Evolutionary conservation across 78 protist genomes (phyloP).

Genomic region (Chrysochromulina parva): DNA sequence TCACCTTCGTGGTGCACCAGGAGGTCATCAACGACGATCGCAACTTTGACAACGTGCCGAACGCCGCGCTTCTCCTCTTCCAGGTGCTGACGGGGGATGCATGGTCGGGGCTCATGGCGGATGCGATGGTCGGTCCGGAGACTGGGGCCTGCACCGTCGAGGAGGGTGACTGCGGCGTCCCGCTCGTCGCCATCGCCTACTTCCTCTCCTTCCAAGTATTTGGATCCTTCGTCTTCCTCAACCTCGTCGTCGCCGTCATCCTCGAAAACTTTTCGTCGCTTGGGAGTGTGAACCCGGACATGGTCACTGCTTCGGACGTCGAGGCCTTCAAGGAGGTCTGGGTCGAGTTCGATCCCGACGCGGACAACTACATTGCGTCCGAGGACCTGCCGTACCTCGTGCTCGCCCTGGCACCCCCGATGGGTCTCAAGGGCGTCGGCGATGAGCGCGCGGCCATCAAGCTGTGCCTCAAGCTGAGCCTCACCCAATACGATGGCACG

Average conservation of each 20-base stretch:
- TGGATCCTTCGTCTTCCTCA: neutral
- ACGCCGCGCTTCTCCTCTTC: neutral
- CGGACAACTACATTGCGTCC: neutral
- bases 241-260: neutral
- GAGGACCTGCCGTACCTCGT: too few species aligned
- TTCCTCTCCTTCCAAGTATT: neutral
- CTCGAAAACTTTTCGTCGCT: neutral
- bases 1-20: neutral
- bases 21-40: too few species aligned
- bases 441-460: too few species aligned
- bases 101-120: neutral
- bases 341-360: neutral
- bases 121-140: neutral
- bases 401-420: too few species aligned
- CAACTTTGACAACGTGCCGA: neutral
- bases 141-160: neutral
- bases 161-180: neutral
- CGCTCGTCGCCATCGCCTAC: neutral
- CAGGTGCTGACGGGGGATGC: neutral
- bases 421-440: too few species aligned
- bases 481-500: too few species aligned
- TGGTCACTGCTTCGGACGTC: neutral
- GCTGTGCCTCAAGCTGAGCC: too few species aligned
- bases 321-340: neutral
- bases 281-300: neutral